Percentiles rank a stretch among this genome's conserved stretches.
These are phyloP conservation scores for Aspergillus novofumigatus DNA, from an alignment of 2,329 filamentous ascomycete genomes.

Conservation along the genomic window DNA sequence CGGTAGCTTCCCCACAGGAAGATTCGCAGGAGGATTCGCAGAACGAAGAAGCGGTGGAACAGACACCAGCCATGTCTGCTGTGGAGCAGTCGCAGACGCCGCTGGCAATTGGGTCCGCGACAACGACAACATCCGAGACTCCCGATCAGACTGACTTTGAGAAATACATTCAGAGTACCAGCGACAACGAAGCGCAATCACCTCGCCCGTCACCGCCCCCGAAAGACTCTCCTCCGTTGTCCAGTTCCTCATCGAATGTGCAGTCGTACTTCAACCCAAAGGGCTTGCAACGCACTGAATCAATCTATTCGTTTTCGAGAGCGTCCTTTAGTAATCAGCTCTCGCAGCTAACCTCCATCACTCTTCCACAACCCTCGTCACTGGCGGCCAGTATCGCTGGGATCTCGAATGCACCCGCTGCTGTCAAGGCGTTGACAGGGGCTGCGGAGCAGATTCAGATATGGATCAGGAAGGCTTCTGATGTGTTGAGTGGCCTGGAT, in stretches of 20 bases:
- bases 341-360: conserved; percentile 83
- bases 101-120: conserved; percentile 14
- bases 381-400: conserved; percentile 78
- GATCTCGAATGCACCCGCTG: conserved; percentile 80
- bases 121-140: conserved; percentile 8
- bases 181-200: conserved; percentile 27
- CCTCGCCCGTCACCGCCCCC: conserved; percentile 32
- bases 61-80: conserved; percentile 25
- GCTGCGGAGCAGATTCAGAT: conserved; percentile 88
- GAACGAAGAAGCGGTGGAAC: conserved; percentile 4
- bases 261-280: conserved; percentile 44
- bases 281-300: conserved; percentile 63
- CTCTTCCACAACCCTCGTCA: conserved; percentile 78
- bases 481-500: conserved; percentile 83
- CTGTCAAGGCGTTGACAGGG: conserved; percentile 75
- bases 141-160: conserved; percentile 37
- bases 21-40: not conserved
- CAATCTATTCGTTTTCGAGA: conserved; percentile 88
- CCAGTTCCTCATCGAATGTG: conserved; percentile 26
- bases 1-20: not conserved
- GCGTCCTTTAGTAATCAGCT: conserved; percentile 92
- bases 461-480: conserved; percentile 90
- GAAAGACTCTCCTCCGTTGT: conserved; percentile 30
- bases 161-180: conserved; percentile 39
- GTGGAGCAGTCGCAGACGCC: conserved; percentile 23